These are phyloP conservation scores for Aphanomyces astaci DNA, from an alignment of 352 stramenopile genomes.

Conservation along the genomic window DNA sequence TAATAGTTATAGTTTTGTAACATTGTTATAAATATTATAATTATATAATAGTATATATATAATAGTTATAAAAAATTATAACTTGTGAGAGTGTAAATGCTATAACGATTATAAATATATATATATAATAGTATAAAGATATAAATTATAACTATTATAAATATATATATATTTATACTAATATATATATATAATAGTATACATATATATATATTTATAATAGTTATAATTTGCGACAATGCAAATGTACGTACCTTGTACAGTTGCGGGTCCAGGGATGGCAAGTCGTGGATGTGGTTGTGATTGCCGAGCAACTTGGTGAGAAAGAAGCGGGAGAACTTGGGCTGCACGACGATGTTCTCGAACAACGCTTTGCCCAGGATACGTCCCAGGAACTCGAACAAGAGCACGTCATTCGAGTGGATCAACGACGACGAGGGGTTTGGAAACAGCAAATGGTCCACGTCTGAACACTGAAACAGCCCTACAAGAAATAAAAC, in stretches of 20 bases:
- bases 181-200: too few relatives aligned
- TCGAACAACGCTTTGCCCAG: constrained; percentile 95
- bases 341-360: constrained; percentile 91
- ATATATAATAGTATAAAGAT: too few relatives aligned
- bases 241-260: constrained; percentile 87
- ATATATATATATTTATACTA: too few relatives aligned
- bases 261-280: constrained; percentile 89
- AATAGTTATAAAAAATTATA: too few relatives aligned
- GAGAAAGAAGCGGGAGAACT: constrained; percentile 96
- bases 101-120: too few relatives aligned
- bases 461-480: constrained; percentile 56
- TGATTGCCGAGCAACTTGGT: constrained; percentile 81
- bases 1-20: too few relatives aligned
- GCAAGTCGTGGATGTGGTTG: constrained; percentile 83
- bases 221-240: too few relatives aligned
- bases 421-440: constrained; percentile 81
- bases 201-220: too few relatives aligned
- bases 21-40: too few relatives aligned
- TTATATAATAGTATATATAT: too few relatives aligned
- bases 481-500: constrained; percentile 23
- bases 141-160: too few relatives aligned
- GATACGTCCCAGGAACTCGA: constrained; percentile 92
- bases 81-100: too few relatives aligned
- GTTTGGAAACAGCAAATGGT: constrained; percentile 91
- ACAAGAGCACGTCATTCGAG: constrained; percentile 87